Conservation (phyloP, 2,329 filamentous ascomycete genomes). For the Fusarium hainanense region DNA sequence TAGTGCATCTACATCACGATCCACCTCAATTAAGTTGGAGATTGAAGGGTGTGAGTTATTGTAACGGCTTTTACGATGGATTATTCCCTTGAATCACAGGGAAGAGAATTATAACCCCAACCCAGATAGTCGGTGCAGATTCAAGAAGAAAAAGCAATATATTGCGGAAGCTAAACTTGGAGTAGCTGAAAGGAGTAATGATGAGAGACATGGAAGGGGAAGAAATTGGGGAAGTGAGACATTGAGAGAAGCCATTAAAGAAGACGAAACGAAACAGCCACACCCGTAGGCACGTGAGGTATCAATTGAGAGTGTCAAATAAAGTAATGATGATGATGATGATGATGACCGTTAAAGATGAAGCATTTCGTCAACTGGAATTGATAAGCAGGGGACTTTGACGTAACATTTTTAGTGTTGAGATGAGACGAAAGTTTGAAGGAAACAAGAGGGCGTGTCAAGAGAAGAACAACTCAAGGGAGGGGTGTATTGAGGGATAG, state of each 20-base stretch:
- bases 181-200: constrained; percentile 22
- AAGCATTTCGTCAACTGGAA: not conserved
- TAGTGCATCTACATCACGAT: constrained; percentile 24
- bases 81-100: constrained; percentile 2
- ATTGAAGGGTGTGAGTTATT: constrained; percentile 7
- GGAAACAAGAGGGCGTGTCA: constrained; percentile 15
- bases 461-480: constrained; percentile 13
- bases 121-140: constrained; percentile 13
- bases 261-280: constrained; percentile 12
- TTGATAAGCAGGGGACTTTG: not conserved
- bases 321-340: not conserved
- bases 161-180: constrained; percentile 24
- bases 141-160: constrained; percentile 11
- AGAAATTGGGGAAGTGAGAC: constrained; percentile 33
- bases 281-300: constrained; percentile 10
- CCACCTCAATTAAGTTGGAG: not conserved
- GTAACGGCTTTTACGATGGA: not conserved
- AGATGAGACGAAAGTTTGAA: not conserved
- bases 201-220: constrained; percentile 21
- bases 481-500: constrained; percentile 34
- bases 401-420: constrained; percentile 3
- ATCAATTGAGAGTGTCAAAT: not conserved
- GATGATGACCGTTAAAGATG: not conserved
- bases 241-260: constrained; percentile 28
- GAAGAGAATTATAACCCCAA: constrained; percentile 4